Base-by-base conservation (phyloP, 1,284 basidiomycete species). In the Sporisorium iseilematis-ciliati region DNA sequence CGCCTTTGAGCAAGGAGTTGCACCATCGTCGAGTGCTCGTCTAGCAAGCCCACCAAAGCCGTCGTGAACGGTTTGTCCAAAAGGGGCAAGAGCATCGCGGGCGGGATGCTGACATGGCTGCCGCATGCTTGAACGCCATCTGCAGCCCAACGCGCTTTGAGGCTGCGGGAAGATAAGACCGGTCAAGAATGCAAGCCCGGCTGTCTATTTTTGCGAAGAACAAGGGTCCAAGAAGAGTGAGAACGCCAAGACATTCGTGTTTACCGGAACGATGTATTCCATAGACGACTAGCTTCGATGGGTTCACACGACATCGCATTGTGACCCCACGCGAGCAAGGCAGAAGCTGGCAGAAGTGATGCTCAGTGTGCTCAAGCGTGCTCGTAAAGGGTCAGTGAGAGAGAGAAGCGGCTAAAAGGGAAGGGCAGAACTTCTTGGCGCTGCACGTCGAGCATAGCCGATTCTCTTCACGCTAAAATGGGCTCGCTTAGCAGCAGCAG, bases 361-460 rank as follows among this genome's bases (percentile, higher is more conserved):
- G 35, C 26, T 26, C 14, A 46, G 12, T 14, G 35, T 38, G 35
- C 35, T 38, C 10, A 8, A 33, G 2, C 29, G 29, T 23, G 43
- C 29, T 8, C n/a, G n/a, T n/a, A 21, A 21, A 43, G 10, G 10
- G 26, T 31, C 6, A 18, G 26, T 8, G 20, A 49, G 40, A 21
- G 14, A 20, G 53, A 53, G 29, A 42, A 43, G 43, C 52, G 60
- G 26, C 61, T 57, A 58, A 14, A 33, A 14, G 10, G 3, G 41
- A n/a, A 35, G 23, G 23, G 12, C 11, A 26, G 10, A 20, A 35
- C 31, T 11, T 66, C 64, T 66, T 66, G 64, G 64, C 64, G 64
- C 64, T 66, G 64, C 64, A 66, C 53, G 52, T 59, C 29, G 52
- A 60, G 64, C 64, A 58, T 60, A 53, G 49, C 57, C 57, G 57